Conservation (phyloP, 2,329 filamentous ascomycete genomes). For the Penicillium capsulatum region DNA sequence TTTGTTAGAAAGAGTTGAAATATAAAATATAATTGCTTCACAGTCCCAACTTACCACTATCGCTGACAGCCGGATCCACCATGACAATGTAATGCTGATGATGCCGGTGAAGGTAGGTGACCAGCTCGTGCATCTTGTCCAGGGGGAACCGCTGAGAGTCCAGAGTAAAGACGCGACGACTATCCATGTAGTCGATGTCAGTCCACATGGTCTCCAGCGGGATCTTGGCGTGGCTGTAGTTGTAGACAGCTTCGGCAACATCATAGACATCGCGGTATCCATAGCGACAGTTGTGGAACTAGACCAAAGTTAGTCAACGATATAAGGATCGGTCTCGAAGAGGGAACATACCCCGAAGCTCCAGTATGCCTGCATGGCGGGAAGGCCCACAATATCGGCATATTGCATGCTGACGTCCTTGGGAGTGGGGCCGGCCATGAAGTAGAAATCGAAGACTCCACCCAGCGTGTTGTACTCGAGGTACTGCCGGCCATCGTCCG, state of each 20-base stretch:
- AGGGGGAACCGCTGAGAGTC: constrained; percentile 38
- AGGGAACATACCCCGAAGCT: constrained; percentile 49
- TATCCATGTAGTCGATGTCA: constrained; percentile 43
- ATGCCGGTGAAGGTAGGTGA: constrained; percentile 61
- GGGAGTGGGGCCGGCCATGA: constrained; percentile 57
- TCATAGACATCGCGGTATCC: constrained; percentile 53
- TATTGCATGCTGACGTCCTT: constrained; percentile 59
- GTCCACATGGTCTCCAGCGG: constrained; percentile 47
- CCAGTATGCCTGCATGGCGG: constrained; percentile 63
- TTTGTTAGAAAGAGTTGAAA: constrained; percentile 1
- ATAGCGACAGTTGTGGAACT: constrained; percentile 59
- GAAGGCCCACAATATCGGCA: constrained; percentile 52
- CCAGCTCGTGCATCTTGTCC: constrained; percentile 57
- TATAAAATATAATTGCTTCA: neutral
- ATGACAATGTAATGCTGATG: constrained; percentile 72
- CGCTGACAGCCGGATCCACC: constrained; percentile 58
- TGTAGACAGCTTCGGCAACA: constrained; percentile 43
- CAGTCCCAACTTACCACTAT: constrained; percentile 29
- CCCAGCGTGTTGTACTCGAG: constrained; percentile 77
- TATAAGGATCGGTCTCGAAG: neutral
- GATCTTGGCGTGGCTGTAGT: constrained; percentile 42
- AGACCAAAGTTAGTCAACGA: neutral
- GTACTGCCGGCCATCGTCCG: constrained; percentile 57
- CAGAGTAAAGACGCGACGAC: constrained; percentile 38
- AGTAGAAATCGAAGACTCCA: constrained; percentile 70